phyloP scores from a whole-genome alignment of 805 yeast genomes.

The Suhomyces xylopsoci region DNA sequence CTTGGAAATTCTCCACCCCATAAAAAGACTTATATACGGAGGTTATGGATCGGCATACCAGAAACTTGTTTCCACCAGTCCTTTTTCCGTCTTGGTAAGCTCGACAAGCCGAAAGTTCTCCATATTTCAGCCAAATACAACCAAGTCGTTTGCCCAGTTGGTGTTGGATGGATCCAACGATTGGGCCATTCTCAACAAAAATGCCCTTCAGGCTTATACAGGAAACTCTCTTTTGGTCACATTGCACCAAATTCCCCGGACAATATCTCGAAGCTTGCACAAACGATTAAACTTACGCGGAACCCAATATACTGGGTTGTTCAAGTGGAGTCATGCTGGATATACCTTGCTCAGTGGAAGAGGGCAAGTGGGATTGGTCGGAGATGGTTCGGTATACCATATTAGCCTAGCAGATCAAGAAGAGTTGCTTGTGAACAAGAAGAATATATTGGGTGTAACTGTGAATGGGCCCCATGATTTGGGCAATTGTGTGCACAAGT shows the following conservation, averaged over 20 bases:
- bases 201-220: conserved; percentile 48
- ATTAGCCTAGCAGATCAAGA: conserved; percentile 45
- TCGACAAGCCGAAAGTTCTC: conserved; percentile 24
- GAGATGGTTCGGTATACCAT: conserved; percentile 52
- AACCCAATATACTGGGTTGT: conserved; percentile 40
- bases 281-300: conserved; percentile 17
- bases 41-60: conserved; percentile 46
- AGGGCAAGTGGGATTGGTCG: conserved; percentile 54
- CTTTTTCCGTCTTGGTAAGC: conserved; percentile 43
- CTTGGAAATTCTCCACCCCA: conserved; percentile 33
- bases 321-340: conserved; percentile 34
- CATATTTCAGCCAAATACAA: conserved; percentile 13
- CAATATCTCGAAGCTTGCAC: conserved; percentile 32
- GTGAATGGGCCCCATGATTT: conserved; percentile 49
- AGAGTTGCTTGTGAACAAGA: conserved; percentile 44
- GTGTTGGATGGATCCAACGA: conserved; percentile 57
- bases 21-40: conserved; percentile 45
- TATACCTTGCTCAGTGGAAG: conserved; percentile 53
- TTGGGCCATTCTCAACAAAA: conserved; percentile 55
- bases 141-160: conserved; percentile 43
- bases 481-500: conserved; percentile 33
- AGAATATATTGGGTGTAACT: conserved; percentile 48
- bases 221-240: conserved; percentile 50
- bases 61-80: conserved; percentile 45
- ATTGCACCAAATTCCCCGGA: conserved; percentile 37